Evolutionary conservation across 2,329 filamentous ascomycete species (phyloP), one percentile per base, ranked within the genome.

Genomic region (Rosellinia necatrix): DNA sequence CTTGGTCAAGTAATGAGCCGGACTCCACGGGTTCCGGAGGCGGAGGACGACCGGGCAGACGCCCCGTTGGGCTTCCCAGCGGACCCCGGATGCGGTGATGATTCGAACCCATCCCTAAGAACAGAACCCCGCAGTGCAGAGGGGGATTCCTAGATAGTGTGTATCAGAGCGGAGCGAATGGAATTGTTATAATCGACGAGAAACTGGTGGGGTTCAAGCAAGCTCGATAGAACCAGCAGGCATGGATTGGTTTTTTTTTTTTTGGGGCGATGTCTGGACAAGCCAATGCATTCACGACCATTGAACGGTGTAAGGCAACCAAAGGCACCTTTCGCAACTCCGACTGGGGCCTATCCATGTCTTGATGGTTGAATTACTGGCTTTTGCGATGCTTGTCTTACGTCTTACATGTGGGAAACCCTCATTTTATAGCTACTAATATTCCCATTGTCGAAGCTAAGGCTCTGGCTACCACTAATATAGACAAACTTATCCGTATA

Each of bases 1-100:
- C 78, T 2, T 81, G 78, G 79, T 71, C 76, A 2, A 72, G 61
- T 43, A 74, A 72, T 46, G 78, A 76, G 27, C 64, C 70, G 52
- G 73, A 77, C 25, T 74, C 73, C 50, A 66, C 70, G 8, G 71
- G 71, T 12, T 68, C 70, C 1, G 72, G 72, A 19, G 72, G 72
- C 13, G 71, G 73, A 10, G 71, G 71, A n/a, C 68, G 72, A 17
- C 67, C 73, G 7, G 70, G 71, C 12, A 67, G 70, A 49, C 69
- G 72, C 59, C 67, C 74, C 44, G 75, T 69, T 12, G 73, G 73
- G 9, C 54, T 74, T 35, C 73, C 75, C 7, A 73, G 70, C 43
- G 71, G 71, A 15, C 71, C 72, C 30, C 64, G 76, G 49, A 78
- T 76, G 73, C 70, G 77, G 67, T 78, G 70, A 75, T 42, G 19